Base-by-base conservation (phyloP, 371 early-diverging fungal species). In the Mycotypha africana region DNA sequence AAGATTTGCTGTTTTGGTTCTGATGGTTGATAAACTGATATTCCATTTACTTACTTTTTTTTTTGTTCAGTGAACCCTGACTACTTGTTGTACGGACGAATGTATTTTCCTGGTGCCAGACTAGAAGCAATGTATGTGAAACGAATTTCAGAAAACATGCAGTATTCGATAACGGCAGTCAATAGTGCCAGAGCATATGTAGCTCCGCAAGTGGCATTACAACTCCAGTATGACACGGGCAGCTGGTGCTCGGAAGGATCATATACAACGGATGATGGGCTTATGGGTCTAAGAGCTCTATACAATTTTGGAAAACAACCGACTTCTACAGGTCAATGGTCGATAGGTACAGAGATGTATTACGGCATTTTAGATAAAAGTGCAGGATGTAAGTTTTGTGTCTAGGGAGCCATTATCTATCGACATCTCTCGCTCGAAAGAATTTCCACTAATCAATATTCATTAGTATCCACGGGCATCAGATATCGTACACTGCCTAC, bases 321-420 rank as follows among this genome's bases (percentile, higher is more conserved):
- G 10, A 38, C 23, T 45, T 38, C 53, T 7, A 54, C 55, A 43
- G 81, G 84, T 1, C 77, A 81, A 52, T 87, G 88, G 87, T 81
- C 86, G 0, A 60, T 72, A 12, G 92, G 92, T 10, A 81, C 79
- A 28, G 95, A 93, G 60, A 33, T 91, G 9, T 93, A 90, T 56
- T 92, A 86, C 54, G 88, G 90, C 7, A 83, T 81, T 2, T 75
- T 85, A 31, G 92, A 92, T 33, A 80, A 81, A 52, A 90, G 89
- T 52, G 95, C 92, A 40, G 95, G 95, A 58, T 61, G 92, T 89
- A 79, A 67, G 79, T 66, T 14, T n/a, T n/a, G n/a, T n/a, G n/a
- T n/a, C n/a, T n/a, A n/a, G n/a, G n/a, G n/a, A n/a, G n/a, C n/a
- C 3, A 19, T 0, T 39, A 9, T 42, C 17, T 21, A 48, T n/a